Evolutionary conservation across 768 basidiomycete genomes (phyloP), one percentile per base, ranked within the genome.

Genomic region (Amanita inopinata): DNA sequence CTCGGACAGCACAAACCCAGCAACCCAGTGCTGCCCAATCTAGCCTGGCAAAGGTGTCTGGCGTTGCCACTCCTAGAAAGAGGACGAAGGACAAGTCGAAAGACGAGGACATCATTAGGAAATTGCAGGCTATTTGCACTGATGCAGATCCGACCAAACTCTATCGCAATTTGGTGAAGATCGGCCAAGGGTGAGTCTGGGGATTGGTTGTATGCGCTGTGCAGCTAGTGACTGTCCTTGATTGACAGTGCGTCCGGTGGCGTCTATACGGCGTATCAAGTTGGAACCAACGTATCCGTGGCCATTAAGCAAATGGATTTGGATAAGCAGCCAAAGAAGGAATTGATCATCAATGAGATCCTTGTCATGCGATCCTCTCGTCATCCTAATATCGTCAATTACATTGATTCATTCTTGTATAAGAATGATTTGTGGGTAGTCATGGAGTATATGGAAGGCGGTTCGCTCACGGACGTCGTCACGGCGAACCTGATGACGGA

Each of bases 241-340:
- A n/a, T 12, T 37, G 45, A 7, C 58, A 93, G 91, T 46, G 94
- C 96, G 11, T 94, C 89, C 14, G 94, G 96, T 30, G 94, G 94
- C 51, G 96, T 98, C 2, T 99, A 96, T 64, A 97, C 93, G 9
- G 94, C 94, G 11, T 96, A 96, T 58, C 93, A 98, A 67, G 86
- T 94, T 48, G 92, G 93, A 31, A 91, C 88, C 22, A 94, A 96
- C 61, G 54, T 88, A 23, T 85, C 80, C 8, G 96, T 98, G 24
- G 96, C 96, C 31, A 99, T 99, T 76, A 99, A 99, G 64, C 94
- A 98, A 64, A 99, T 98, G 96, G 96, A 99, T 70, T 74, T 99
- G 22, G 93, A 98, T 63, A 96, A 98, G 67, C 96, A 98, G 56
- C 96, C 96, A 31, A 98, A 98, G 74, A 97, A 98, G 64, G 94